Evolutionary conservation across 257 asterid genomes (phyloP).

Genomic region (Nicotiana otophora): DNA sequence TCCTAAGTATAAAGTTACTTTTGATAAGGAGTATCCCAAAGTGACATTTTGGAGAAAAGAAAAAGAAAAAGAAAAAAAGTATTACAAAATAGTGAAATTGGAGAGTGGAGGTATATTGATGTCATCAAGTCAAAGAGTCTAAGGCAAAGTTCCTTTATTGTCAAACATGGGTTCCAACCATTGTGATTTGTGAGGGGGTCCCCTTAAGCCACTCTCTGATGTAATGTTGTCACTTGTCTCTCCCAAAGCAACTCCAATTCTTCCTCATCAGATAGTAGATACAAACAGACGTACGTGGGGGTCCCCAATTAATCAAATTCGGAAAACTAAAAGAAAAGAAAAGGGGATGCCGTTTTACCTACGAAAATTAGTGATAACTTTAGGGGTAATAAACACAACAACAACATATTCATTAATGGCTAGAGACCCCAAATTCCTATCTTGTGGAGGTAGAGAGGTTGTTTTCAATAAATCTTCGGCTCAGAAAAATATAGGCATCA

Average conservation of each 20-base stretch:
- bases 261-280: not conserved
- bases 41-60: too few species aligned
- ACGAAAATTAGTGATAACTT: not conserved
- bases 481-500: too few species aligned
- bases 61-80: not conserved
- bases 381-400: too few species aligned
- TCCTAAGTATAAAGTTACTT: too few species aligned
- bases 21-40: too few species aligned
- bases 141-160: not conserved
- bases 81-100: not conserved
- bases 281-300: not conserved
- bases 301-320: not conserved
- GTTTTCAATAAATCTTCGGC: too few species aligned
- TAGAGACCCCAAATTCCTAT: too few species aligned
- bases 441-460: rapidly evolving
- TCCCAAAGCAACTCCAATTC: not conserved
- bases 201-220: not conserved
- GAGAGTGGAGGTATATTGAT: not conserved
- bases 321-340: not conserved
- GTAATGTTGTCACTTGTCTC: not conserved
- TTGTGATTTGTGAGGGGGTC: constrained; percentile 6
- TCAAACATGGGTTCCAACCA: constrained; percentile 23
- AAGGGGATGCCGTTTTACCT: not conserved
- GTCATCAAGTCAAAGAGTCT: not conserved
- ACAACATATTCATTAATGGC: too few species aligned